Base-by-base conservation (phyloP, 2,329 filamentous ascomycete genomes). In the Cladosporium sphaerospermum region DNA sequence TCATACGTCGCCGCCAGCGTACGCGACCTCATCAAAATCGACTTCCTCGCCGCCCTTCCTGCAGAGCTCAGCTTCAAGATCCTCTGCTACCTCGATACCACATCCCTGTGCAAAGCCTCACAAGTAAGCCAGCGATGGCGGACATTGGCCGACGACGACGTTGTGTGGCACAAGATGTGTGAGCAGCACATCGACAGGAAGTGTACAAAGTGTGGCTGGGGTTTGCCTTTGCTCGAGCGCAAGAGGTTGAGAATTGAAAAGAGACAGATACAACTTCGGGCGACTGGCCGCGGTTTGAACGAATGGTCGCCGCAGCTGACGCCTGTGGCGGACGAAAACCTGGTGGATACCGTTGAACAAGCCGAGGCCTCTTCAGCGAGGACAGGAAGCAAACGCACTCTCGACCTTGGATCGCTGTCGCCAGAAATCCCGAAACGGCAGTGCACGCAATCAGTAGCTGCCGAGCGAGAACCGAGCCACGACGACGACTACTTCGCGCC, bases 151-250 rank as follows among this genome's bases (percentile, higher is more conserved):
- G 93, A 97, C 63, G 92, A 96, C 66, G 92, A 99, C 69, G 87
- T 95, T 8, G 92, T 99, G 3, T 99, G 93, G 93, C 88, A 96
- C 67, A 87, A 86, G 59, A 96, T 97, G 91, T 99, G 93, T 67
- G 90, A 96, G 70, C 92, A 97, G 67, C 91, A 96, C 69, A 95
- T 96, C 62, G 89, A 95, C 67, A 79, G 89, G 56, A 95, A 95
- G 67, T 96, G 91, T 69, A 91, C 84, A 55, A 95, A 93, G 67
- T 99, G 93, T 67, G 92, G 93, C 19, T 97, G 91, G 89, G 93
- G 93, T 2, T 72, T 99, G 56, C 93, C 93, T 13, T 73, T 95
- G 53, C 74, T 99, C 47, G 93, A 99, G 66, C 82, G 89, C 62
- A 96, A 95, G 72, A 82, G 88, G 63, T 73, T 99, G 58, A 82